phyloP scores from a whole-genome alignment of 495 filamentous ascomycete genomes.

The Hyaloscypha hepaticicola region DNA sequence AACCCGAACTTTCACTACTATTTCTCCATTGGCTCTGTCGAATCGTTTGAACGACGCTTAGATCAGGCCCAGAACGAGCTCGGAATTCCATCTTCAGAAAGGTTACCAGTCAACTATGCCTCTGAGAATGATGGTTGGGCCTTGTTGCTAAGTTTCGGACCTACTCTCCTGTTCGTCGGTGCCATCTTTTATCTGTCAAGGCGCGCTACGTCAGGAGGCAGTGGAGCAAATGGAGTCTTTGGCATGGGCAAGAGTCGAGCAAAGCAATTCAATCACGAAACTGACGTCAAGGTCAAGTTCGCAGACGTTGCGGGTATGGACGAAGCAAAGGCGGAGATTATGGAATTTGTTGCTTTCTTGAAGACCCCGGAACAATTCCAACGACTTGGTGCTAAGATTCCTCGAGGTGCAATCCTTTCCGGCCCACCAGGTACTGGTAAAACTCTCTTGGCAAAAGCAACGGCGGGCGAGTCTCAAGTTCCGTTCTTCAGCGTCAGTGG shows the following conservation, averaged over 20 bases:
- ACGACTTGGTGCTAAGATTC: conserved; percentile 94
- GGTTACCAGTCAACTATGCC: conserved; percentile 89
- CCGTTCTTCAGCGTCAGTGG: conserved; percentile 98
- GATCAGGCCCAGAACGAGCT: conserved; percentile 87
- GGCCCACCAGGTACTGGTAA: conserved; percentile 98
- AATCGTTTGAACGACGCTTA: conserved; percentile 83
- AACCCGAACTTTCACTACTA: conserved; percentile 78
- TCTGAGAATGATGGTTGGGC: conserved; percentile 66
- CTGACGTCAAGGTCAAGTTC: conserved; percentile 94
- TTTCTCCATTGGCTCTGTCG: conserved; percentile 93
- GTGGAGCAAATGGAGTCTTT: conserved; percentile 79
- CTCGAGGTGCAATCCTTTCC: conserved; percentile 91
- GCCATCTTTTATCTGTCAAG: conserved; percentile 70
- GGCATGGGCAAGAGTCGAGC: conserved; percentile 93
- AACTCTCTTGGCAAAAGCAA: conserved; percentile 94
- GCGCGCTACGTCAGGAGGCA: conserved; percentile 55
- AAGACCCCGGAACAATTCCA: conserved; percentile 88
- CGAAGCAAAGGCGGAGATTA: conserved; percentile 96
- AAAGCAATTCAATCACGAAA: conserved; percentile 96
- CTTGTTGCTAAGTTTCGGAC: conserved; percentile 74
- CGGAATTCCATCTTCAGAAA: conserved; percentile 75
- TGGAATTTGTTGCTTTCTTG: conserved; percentile 98
- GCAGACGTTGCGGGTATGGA: conserved; percentile 98
- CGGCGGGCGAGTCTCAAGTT: conserved; percentile 94
- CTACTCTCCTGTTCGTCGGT: conserved; percentile 82